These are phyloP conservation scores for Prinsepia uniflora DNA, from an alignment of 306 rosid genomes.

Conservation along the genomic window DNA sequence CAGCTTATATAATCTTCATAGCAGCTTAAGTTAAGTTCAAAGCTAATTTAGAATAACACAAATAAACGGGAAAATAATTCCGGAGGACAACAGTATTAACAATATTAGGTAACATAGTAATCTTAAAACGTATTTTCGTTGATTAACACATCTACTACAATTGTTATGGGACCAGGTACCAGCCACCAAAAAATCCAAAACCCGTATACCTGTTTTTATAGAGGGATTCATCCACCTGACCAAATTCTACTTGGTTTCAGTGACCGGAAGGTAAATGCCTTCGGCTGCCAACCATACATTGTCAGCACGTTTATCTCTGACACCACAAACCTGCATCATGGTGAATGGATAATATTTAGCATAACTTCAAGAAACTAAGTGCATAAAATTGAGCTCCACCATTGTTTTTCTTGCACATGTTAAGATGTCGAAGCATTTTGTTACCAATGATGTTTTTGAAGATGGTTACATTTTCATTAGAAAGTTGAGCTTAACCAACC, in stretches of 20 bases:
- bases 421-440: neutral
- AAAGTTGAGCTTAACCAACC: too few relatives aligned
- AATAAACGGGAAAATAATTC: too few relatives aligned
- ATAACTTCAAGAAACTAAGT: neutral
- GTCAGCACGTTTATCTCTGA: constrained; percentile 84
- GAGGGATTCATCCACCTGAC: constrained; percentile 19
- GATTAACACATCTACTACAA: constrained; percentile 25
- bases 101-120: constrained; percentile 14
- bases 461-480: neutral
- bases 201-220: constrained; percentile 34
- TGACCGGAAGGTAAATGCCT: constrained; percentile 87
- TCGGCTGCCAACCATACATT: constrained; percentile 94
- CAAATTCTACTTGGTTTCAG: constrained; percentile 56
- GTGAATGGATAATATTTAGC: neutral
- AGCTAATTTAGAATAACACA: neutral
- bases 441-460: neutral
- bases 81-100: constrained; percentile 7
- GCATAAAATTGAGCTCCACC: neutral
- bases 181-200: constrained; percentile 26
- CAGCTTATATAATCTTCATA: neutral
- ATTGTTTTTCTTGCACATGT: neutral
- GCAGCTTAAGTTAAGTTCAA: neutral
- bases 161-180: constrained; percentile 26
- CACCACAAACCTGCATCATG: constrained; percentile 65
- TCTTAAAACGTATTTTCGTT: constrained; percentile 17